Evolutionary conservation across 768 basidiomycete genomes (phyloP), one percentile per base, ranked within the genome.

Genomic region (Leccinum fibrillosum): DNA sequence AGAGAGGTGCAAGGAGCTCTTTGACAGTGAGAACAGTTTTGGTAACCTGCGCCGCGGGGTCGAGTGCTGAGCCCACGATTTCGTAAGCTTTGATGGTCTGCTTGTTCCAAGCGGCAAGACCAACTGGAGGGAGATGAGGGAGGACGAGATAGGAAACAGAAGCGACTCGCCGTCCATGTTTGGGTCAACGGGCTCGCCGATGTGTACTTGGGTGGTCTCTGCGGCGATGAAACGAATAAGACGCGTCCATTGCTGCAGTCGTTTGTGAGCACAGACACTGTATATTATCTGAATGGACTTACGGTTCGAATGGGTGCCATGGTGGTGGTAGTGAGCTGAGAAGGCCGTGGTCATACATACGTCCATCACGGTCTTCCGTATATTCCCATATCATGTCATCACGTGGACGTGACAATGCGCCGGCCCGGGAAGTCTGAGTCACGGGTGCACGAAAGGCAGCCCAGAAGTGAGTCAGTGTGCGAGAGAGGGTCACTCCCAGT

Each of bases 161-260:
- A 19, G 1, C 10, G 25, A 63, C 75, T 54, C 62, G 86, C 90
- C 82, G 65, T 92, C 90, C 35, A 89, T 77, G 42, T 69, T 71
- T 3, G 83, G 60, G 64, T 92, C 86, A 17, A 90, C 76, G 0
- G 91, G 90, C 72, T 93, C 81, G 34, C 91, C 90, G 59, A 91
- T 79, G 64, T 92, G 91, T 25, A 92, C 80, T 54, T 81, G 77
- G 6, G 80, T 78, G 0, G 89, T 91, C 75, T 92, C 91, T 13
- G 75, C 79, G 21, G 90, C 90, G 30, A 89, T 80, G 68, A 92
- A 92, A 58, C 90, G 88, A 64, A 92, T 90, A 53, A 92, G 81
- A 52, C 90, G 85, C 34, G 84, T 84, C 90, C 90, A 92, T 61
- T 69, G 69, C 69, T 69, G 44, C 9, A 8, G 42, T 12, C 25